These are phyloP conservation scores for Ustilago tritici DNA, from an alignment of 1,284 basidiomycete species.

Conservation along the genomic window DNA sequence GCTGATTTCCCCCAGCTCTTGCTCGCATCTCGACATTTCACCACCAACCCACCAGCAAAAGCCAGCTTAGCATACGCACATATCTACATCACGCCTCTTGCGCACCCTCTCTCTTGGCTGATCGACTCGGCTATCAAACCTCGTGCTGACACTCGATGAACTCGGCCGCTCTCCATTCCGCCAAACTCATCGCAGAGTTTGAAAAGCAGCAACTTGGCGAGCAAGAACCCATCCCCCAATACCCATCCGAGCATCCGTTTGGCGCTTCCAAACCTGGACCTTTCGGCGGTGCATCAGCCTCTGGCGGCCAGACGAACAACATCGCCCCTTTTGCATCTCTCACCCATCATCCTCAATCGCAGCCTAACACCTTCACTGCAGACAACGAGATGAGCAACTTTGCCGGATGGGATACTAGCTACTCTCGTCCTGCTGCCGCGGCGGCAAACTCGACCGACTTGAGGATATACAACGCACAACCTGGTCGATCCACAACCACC, in stretches of 20 bases:
- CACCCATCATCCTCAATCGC: background rate
- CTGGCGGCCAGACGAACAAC: background rate
- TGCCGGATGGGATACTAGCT: conserved; percentile 24
- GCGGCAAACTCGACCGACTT: conserved; percentile 5
- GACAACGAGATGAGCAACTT: conserved; percentile 30
- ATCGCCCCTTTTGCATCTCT: background rate
- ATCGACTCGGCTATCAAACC: background rate
- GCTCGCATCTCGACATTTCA: background rate
- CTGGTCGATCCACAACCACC: conserved; percentile 11
- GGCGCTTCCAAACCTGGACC: conserved; percentile 30
- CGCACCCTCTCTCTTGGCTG: background rate
- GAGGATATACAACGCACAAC: background rate
- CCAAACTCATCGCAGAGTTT: conserved; percentile 50
- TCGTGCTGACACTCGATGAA: conserved; percentile 24
- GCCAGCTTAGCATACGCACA: too few relatives aligned
- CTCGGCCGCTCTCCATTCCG: conserved; percentile 40
- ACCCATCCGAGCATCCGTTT: conserved; percentile 48
- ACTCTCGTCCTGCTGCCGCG: conserved; percentile 14
- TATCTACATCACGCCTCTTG: too few relatives aligned
- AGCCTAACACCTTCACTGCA: conserved; percentile 10
- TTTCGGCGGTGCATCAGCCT: conserved; percentile 33
- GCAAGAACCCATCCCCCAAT: background rate
- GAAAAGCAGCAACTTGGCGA: conserved; percentile 28
- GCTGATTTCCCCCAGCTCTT: background rate
- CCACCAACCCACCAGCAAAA: too few relatives aligned